Conservation (phyloP, 352 stramenopile genomes). For the Phytophthora sp. region DNA sequence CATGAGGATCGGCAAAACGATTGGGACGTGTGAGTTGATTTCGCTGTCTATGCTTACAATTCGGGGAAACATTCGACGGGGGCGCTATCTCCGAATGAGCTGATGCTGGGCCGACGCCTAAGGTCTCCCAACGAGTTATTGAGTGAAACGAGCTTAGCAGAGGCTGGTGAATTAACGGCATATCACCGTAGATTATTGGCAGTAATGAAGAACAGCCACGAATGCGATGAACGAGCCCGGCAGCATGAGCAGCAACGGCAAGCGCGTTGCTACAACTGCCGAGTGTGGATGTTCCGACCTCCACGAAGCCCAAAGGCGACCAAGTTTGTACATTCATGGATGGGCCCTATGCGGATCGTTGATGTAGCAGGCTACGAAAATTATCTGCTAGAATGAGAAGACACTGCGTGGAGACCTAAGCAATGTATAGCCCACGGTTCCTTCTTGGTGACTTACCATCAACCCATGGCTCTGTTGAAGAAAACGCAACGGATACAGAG, state of each 20-base stretch:
- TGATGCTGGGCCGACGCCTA: not conserved
- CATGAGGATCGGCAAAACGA: not conserved
- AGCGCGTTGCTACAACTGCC: not conserved
- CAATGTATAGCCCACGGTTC: not conserved
- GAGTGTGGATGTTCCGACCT: not conserved
- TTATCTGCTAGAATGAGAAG: not conserved
- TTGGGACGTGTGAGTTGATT: not conserved
- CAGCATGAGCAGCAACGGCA: not conserved
- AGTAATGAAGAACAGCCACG: not conserved
- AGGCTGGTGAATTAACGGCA: not conserved
- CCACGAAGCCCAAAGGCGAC: not conserved
- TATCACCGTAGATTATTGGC: not conserved
- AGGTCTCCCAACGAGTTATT: not conserved
- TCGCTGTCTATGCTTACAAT: not conserved
- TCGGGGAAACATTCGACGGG: slow-evolving; percentile 1
- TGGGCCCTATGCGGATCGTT: not conserved
- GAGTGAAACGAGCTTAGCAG: not conserved
- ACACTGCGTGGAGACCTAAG: not conserved
- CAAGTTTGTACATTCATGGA: slow-evolving; percentile 6
- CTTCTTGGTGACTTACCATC: slow-evolving; percentile 6
- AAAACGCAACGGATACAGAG: too few species aligned
- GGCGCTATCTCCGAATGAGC: not conserved
- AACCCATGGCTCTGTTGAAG: not conserved
- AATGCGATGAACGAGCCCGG: not conserved
- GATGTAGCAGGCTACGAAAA: not conserved